phyloP scores from a whole-genome alignment of 2,329 filamentous ascomycete species.

The Colletotrichum liaoningense region DNA sequence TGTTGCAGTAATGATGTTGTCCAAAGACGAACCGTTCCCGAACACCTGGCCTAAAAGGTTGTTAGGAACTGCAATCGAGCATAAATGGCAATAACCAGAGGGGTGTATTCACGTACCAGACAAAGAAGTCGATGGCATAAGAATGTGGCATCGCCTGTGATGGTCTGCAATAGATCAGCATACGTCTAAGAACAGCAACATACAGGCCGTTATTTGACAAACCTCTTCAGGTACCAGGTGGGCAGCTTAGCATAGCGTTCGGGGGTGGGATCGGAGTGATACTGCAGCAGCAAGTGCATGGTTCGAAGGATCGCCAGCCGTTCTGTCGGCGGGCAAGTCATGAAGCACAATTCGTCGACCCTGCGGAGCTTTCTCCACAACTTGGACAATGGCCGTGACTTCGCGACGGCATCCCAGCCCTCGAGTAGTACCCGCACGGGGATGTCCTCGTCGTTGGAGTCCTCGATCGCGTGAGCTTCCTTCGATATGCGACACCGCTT shows the following conservation, averaged over 20 bases:
- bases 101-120: conserved; percentile 39
- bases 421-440: conserved; percentile 41
- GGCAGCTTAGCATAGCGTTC: conserved; percentile 39
- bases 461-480: conserved; percentile 34
- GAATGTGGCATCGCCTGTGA: conserved; percentile 43
- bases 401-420: conserved; percentile 44
- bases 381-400: conserved; percentile 39
- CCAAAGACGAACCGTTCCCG: conserved; percentile 44
- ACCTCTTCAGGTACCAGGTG: conserved; percentile 43
- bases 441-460: conserved; percentile 40
- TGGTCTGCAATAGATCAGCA: conserved; percentile 37
- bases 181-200: not conserved
- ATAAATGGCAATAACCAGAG: too few relatives aligned
- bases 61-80: not conserved
- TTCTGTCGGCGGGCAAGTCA: conserved; percentile 36
- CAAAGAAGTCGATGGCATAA: conserved; percentile 46
- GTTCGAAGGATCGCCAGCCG: conserved; percentile 40
- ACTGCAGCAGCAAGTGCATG: conserved; percentile 41
- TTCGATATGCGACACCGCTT: conserved; percentile 30
- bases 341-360: conserved; percentile 41
- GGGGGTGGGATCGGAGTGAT: conserved; percentile 41
- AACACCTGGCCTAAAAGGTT: conserved; percentile 40
- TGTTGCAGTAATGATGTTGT: conserved; percentile 45
- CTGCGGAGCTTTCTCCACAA: conserved; percentile 43
- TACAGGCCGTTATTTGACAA: not conserved